A percentile compares a stretch with the other conserved stretches of the same genome.
phyloP scores from a whole-genome alignment of 176 grass and related monocot species.

The barley (Hordeum vulgare) region MorexV3_pseudomolecules_assembly NC_058518.1:61435881-61436380 shows the following conservation, averaged over 20 bases:
- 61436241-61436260: slow-evolving; percentile 1
- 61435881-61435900: slow-evolving; percentile 27
- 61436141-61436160: slow-evolving; percentile 32
- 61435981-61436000: slow-evolving; percentile 39
- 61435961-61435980: slow-evolving; percentile 45
- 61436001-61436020: slow-evolving; percentile 25
- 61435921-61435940: slow-evolving; percentile 47
- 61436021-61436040: slow-evolving; percentile 56
- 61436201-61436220: slow-evolving; percentile 32
- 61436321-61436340: neutral
- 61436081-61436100: slow-evolving; percentile 40
- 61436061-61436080: slow-evolving; percentile 52
- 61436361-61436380: slow-evolving; percentile 7
- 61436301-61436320: neutral
- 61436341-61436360: slow-evolving; percentile 31
- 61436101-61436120: slow-evolving; percentile 47
- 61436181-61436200: slow-evolving; percentile 19
- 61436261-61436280: neutral
- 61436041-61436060: slow-evolving; percentile 27
- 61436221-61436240: slow-evolving; percentile 37
- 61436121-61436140: slow-evolving; percentile 7
- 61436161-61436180: slow-evolving; percentile 17
- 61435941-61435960: slow-evolving; percentile 28
- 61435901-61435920: slow-evolving; percentile 53
- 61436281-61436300: neutral